These are phyloP conservation scores for Suillus discolor DNA, from an alignment of 768 basidiomycete species.

Conservation along the genomic window DNA sequence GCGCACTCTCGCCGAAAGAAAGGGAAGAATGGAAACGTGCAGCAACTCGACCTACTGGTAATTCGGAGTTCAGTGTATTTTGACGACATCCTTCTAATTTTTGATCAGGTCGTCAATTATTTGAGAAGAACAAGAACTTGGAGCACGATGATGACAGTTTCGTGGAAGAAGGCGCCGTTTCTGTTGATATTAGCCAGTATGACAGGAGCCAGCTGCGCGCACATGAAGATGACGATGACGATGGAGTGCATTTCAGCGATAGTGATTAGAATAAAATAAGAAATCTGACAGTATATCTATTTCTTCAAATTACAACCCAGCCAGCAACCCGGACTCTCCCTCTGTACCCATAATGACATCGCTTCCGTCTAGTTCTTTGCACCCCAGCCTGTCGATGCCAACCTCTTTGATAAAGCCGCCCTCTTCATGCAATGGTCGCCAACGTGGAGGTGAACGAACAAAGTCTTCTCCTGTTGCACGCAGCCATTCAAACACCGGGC, in stretches of 20 bases:
- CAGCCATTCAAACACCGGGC: slow-evolving; percentile 75
- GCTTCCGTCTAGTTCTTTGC: slow-evolving; percentile 56
- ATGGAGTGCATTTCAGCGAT: slow-evolving; percentile 76
- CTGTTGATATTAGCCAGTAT: slow-evolving; percentile 90
- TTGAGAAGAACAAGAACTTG: slow-evolving; percentile 78
- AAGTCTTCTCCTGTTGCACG: slow-evolving; percentile 57
- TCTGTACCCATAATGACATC: slow-evolving; percentile 54
- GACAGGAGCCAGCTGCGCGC: slow-evolving; percentile 59
- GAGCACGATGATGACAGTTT: slow-evolving; percentile 74
- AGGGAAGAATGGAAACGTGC: slow-evolving; percentile 79
- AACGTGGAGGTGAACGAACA: slow-evolving; percentile 35
- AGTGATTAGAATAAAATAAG: slow-evolving; percentile 60
- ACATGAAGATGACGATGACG: slow-evolving; percentile 57
- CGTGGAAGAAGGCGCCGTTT: slow-evolving; percentile 83
- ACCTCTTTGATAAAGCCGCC: slow-evolving; percentile 66
- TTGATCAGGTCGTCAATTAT: slow-evolving; percentile 84
- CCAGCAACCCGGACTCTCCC: slow-evolving; percentile 56
- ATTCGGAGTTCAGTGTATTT: slow-evolving; percentile 19
- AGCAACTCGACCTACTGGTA: slow-evolving; percentile 68
- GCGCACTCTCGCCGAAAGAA: slow-evolving; percentile 73
- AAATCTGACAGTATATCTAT: slow-evolving; percentile 16
- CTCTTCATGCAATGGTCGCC: slow-evolving; percentile 43
- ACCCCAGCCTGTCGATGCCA: slow-evolving; percentile 57
- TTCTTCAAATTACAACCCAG: slow-evolving; percentile 50
- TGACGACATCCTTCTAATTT: slow-evolving; percentile 11